Evolutionary conservation across 768 basidiomycete species (phyloP).

Genomic region (Lactarius hatsudake): DNA sequence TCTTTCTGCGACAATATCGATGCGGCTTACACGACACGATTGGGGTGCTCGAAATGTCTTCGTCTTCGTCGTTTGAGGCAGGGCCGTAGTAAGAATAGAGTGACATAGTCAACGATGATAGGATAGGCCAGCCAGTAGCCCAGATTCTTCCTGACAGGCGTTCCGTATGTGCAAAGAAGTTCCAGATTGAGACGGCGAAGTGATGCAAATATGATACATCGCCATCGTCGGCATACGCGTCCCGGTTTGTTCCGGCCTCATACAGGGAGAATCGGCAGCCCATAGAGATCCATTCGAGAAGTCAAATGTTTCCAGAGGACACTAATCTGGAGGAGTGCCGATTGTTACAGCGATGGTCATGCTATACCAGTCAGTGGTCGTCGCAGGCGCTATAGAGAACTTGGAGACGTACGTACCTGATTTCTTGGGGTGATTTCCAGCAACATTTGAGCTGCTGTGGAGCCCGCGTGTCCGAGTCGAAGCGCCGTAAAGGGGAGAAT

Average conservation of each 20-base stretch:
- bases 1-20: not conserved
- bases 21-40: not conserved
- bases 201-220: not conserved
- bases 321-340: not conserved
- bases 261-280: not conserved
- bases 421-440: not conserved
- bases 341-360: not conserved
- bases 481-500: not conserved
- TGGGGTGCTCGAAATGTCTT: not conserved
- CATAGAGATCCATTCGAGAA: not conserved
- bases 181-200: not conserved
- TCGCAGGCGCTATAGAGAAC: not conserved
- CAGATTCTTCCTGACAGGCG: not conserved
- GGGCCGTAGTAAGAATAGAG: not conserved
- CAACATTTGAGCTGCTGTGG: not conserved
- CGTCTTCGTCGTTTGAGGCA: too few species aligned
- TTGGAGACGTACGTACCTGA: not conserved
- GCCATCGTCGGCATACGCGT: constrained; percentile 3
- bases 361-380: not conserved
- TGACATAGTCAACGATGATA: not conserved
- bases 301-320: not conserved
- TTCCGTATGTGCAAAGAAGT: not conserved
- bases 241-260: not conserved
- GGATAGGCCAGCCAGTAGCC: not conserved
- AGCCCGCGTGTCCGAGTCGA: too few species aligned